Evolutionary conservation across 805 yeast genomes (phyloP), one percentile per base, ranked within the genome.

Genomic region (Wickerhamiella nectarea): DNA sequence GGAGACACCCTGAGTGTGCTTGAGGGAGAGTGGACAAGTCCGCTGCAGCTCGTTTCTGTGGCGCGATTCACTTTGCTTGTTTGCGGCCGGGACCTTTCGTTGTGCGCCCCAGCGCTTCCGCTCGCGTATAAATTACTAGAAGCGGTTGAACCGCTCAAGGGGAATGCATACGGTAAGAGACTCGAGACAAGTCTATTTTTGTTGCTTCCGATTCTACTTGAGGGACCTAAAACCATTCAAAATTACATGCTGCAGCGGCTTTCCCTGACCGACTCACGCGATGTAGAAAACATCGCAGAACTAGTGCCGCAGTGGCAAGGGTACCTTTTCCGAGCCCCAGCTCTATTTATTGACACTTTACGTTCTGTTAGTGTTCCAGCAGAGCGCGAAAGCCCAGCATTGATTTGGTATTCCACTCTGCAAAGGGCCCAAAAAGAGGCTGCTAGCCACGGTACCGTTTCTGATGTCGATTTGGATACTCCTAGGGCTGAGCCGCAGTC

Each of bases 81-180:
- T 2, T 22, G 34, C 4, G 22, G 26, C 17, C 31, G 31, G 12
- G 31, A 28, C 31, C 15, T 11, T 3, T 12, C 31, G 3, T 15
- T 28, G 6, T 28, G 31, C 15, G 31, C 14, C 4, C 15, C 31
- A 8, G 31, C 31, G 6, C 12, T 28, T 11, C 31, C 31, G 15
- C 31, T 38, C 18, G 12, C 29, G 19, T 12, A 5, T 3, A 19
- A 29, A n/a, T 18, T 40, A 11, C 22, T 40, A 8, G 8, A 5
- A 2, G 33, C 43, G 3, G 33, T 40, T 3, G 17, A 24, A 10
- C 11, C 15, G 3, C 37, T 18, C 18, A 36, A n/a, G 12, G 40
- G 40, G n/a, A 22, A 26, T 17, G 40, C 40, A 6, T 26, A 15
- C 21, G 44, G 43, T 11, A 26, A 20, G 12, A 34, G 44, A 3